A percentile compares a stretch with the other conserved stretches of the same genome.
phyloP scores from a whole-genome alignment of 2,329 filamentous ascomycete species.

The Neophaeococcomyces aloes region DNA sequence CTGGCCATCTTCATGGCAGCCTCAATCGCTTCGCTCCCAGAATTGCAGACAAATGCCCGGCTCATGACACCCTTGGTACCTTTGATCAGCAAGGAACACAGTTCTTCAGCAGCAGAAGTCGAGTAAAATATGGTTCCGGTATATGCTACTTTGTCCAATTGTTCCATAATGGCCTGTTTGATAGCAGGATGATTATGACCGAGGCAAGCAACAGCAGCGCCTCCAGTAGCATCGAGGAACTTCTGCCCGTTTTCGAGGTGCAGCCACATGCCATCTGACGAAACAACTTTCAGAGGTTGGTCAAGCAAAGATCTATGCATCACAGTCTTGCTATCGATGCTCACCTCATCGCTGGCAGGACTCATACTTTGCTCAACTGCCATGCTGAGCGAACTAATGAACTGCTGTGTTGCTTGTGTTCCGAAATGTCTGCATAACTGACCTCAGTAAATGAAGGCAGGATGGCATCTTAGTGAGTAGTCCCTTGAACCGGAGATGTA shows the following conservation, averaged over 20 bases:
- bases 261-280: constrained; percentile 43
- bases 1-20: constrained; percentile 39
- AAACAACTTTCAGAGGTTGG: constrained; percentile 38
- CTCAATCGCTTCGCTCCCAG: constrained; percentile 42
- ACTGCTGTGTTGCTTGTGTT: not conserved
- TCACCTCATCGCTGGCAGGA: not conserved
- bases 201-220: constrained; percentile 59
- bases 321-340: constrained; percentile 20
- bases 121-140: constrained; percentile 50
- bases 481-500: no score
- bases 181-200: constrained; percentile 57
- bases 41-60: constrained; percentile 47
- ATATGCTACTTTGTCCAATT: constrained; percentile 51
- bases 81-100: constrained; percentile 40
- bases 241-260: constrained; percentile 44
- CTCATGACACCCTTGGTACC: constrained; percentile 45
- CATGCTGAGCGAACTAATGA: not conserved
- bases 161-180: constrained; percentile 46
- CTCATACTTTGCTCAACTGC: not conserved
- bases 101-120: constrained; percentile 42
- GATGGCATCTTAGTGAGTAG: not conserved
- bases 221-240: constrained; percentile 63
- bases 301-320: constrained; percentile 43
- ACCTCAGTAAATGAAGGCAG: no score
- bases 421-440: not conserved